Evolutionary conservation across 306 rosid genomes (phyloP).

Genomic region (Begonia masoniana): DNA sequence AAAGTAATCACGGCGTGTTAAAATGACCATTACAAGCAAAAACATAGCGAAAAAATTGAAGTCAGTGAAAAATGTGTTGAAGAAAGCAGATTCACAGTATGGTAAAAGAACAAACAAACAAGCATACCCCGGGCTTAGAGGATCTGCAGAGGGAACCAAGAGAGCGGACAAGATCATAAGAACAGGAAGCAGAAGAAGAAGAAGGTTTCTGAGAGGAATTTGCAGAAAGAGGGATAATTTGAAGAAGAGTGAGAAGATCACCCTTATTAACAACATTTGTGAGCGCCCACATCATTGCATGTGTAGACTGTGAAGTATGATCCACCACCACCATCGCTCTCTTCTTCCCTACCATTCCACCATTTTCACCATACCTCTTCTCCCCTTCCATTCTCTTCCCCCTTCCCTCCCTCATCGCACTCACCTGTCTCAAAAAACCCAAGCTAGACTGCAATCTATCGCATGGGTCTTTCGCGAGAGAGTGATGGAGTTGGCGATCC

Average conservation of each 20-base stretch:
- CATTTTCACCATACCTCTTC: slow-evolving; percentile 31
- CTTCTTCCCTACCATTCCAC: slow-evolving; percentile 43
- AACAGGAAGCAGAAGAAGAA: slow-evolving; percentile 24
- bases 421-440: slow-evolving; percentile 45
- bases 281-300: slow-evolving; percentile 95
- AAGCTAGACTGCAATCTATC: slow-evolving; percentile 9
- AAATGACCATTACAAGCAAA: no score
- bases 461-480: no score
- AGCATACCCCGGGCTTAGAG: slow-evolving; percentile 69
- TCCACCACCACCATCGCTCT: slow-evolving; percentile 94
- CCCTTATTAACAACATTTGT: slow-evolving; percentile 66
- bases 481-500: not conserved
- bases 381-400: slow-evolving; percentile 35
- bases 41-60: not conserved
- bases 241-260: slow-evolving; percentile 82
- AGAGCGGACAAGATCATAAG: slow-evolving; percentile 43
- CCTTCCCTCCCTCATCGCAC: slow-evolving; percentile 54
- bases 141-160: slow-evolving; percentile 80
- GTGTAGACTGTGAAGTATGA: slow-evolving; percentile 55
- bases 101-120: not conserved
- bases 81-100: no score
- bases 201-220: slow-evolving; percentile 11
- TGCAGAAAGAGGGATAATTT: slow-evolving; percentile 32
- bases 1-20: no score
- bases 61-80: not conserved